A percentile compares a stretch with the other conserved stretches of the same genome.
Conservation (phyloP, 768 basidiomycete genomes). For the Pulveroboletus sp. region DNA sequence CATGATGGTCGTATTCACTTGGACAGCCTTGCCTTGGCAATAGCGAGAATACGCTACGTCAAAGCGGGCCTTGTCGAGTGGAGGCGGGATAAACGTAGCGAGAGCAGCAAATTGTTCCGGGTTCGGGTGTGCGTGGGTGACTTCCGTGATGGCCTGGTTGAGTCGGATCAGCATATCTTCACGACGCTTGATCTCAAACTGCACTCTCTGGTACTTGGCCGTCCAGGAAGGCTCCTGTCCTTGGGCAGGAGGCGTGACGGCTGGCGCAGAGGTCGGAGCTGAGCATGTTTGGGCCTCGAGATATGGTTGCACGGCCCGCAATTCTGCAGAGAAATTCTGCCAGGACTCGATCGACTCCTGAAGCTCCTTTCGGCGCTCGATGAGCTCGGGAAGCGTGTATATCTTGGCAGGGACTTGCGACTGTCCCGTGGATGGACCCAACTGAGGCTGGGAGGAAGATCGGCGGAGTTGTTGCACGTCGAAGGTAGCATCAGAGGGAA, state of each 20-base stretch:
- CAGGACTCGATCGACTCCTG: conserved; percentile 28
- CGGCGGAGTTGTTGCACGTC: conserved; percentile 23
- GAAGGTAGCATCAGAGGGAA: conserved; percentile 8
- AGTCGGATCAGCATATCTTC: conserved; percentile 26
- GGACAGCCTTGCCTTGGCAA: conserved; percentile 26
- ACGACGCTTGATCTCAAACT: conserved; percentile 30
- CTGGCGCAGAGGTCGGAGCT: neutral
- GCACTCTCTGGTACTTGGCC: conserved; percentile 21
- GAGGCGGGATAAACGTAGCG: conserved; percentile 26
- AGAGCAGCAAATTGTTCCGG: conserved; percentile 26
- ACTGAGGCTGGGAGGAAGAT: conserved; percentile 28
- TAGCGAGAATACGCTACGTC: conserved; percentile 27
- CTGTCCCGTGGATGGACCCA: conserved; percentile 15
- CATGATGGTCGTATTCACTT: conserved; percentile 25
- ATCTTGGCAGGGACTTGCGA: conserved; percentile 17
- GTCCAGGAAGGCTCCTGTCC: conserved; percentile 19
- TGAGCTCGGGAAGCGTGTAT: conserved; percentile 26
- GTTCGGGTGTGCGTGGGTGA: conserved; percentile 9
- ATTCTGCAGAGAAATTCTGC: conserved; percentile 16
- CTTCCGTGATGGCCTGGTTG: conserved; percentile 27
- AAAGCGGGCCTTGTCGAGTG: conserved; percentile 28
- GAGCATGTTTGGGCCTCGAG: conserved; percentile 8
- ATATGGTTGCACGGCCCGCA: conserved; percentile 14
- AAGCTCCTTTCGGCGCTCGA: conserved; percentile 20
- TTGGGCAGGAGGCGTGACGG: conserved; percentile 2